Evolutionary conservation across 441 rosid genomes (phyloP).

Genomic region (Arabidopsis hybrid): DNA sequence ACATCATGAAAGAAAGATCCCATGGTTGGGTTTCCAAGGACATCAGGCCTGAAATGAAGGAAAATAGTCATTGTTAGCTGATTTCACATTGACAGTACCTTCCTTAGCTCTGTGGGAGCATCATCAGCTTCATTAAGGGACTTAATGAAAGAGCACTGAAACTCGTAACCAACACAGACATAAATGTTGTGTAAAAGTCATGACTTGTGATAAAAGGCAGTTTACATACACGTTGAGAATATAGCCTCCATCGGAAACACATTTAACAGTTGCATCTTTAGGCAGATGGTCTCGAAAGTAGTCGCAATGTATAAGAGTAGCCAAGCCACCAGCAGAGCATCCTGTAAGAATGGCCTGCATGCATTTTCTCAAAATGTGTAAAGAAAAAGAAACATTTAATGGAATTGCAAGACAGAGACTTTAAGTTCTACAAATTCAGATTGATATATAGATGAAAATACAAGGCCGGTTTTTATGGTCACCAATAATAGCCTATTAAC

Average conservation of each 20-base stretch:
- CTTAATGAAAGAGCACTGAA: conserved; percentile 13
- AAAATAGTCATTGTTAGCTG: conserved; percentile 15
- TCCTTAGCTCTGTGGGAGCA: not conserved
- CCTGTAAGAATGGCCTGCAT: conserved; percentile 90
- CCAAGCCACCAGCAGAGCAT: conserved; percentile 96
- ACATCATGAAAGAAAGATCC: conserved; percentile 70
- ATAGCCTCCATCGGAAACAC: conserved; percentile 89
- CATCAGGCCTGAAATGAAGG: conserved; percentile 71
- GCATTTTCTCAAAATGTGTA: conserved; percentile 32
- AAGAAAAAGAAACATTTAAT: not conserved
- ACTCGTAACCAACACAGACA: not conserved
- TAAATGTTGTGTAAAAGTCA: not conserved
- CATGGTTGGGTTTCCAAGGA: conserved; percentile 71
- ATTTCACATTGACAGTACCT: not conserved
- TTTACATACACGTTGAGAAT: conserved; percentile 81
- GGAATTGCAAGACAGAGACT: conserved; percentile 4
- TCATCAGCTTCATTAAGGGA: not conserved
- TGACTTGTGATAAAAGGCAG: not conserved
- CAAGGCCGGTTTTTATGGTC: not conserved
- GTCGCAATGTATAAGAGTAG: conserved; percentile 88
- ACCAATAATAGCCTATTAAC: not conserved
- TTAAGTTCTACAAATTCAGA: not conserved
- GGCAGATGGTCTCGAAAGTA: conserved; percentile 69
- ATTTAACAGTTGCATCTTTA: conserved; percentile 69
- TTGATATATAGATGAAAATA: too few relatives aligned